A percentile compares a stretch with the other conserved stretches of the same genome.
Conservation (phyloP, 23 red algal species). For the Pyropia haitanensis region DNA sequence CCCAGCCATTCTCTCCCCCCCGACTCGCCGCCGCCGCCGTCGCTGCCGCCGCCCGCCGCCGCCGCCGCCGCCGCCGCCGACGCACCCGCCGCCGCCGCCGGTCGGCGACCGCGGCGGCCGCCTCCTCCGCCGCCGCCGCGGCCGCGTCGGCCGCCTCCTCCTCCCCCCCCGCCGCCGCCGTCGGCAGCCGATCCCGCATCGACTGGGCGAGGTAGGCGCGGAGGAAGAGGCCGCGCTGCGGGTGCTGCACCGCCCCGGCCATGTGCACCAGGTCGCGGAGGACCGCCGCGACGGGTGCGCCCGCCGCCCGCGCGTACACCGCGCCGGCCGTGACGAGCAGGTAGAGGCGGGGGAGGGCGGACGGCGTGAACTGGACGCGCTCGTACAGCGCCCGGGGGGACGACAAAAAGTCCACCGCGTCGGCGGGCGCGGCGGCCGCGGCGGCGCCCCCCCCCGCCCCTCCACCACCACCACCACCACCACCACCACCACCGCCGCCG, state of each 20-base stretch:
- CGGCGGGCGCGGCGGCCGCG: too few relatives aligned
- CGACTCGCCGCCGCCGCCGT: too few relatives aligned
- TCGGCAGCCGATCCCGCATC: constrained; percentile 65
- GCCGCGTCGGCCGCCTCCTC: constrained; percentile 16
- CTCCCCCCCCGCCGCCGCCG: constrained; percentile 6
- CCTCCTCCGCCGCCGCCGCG: too few relatives aligned
- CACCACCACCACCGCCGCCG: neutral
- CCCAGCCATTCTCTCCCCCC: too few relatives aligned
- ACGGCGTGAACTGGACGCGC: constrained; percentile 60
- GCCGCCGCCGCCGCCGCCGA: too few relatives aligned
- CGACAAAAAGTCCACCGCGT: neutral
- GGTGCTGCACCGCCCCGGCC: constrained; percentile 83
- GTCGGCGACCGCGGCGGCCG: too few relatives aligned
- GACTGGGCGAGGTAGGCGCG: constrained; percentile 65
- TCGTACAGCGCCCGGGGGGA: constrained; percentile 64
- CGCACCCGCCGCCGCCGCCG: too few relatives aligned
- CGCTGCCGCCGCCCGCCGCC: too few relatives aligned
- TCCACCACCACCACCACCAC: too few relatives aligned
- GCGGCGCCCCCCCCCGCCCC: too few relatives aligned
- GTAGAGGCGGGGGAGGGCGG: constrained; percentile 72
- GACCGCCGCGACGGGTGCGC: constrained; percentile 47
- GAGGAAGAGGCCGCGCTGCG: constrained; percentile 71
- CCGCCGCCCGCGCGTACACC: constrained; percentile 53
- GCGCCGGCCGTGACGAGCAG: constrained; percentile 66
- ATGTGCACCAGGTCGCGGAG: constrained; percentile 87